A percentile compares a stretch with the other conserved stretches of the same genome.
These are phyloP conservation scores for Brassica incana DNA, from an alignment of 345 rosid species.

Conservation along the genomic window DNA sequence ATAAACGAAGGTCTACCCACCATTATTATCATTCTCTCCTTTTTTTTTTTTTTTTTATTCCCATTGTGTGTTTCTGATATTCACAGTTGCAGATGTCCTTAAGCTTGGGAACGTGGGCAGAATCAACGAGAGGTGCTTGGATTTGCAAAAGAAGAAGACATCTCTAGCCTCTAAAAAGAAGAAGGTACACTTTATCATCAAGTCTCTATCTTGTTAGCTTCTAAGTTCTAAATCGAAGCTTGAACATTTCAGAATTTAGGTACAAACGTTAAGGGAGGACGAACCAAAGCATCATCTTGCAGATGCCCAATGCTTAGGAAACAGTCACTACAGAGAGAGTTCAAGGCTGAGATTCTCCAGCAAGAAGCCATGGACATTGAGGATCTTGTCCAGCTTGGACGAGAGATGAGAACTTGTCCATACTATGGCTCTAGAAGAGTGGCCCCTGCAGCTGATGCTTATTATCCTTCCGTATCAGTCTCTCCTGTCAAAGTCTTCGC, in stretches of 20 bases:
- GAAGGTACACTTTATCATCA: conserved; percentile 55
- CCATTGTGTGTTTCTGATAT: neutral
- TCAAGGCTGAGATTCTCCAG: conserved; percentile 53
- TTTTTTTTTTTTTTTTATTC: neutral
- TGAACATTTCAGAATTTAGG: conserved; percentile 54
- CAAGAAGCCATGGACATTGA: conserved; percentile 82
- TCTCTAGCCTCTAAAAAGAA: conserved; percentile 58
- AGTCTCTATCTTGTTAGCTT: neutral
- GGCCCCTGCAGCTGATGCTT: conserved; percentile 76
- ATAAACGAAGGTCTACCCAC: conserved; percentile 67
- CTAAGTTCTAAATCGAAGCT: neutral
- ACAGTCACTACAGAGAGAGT: conserved; percentile 60
- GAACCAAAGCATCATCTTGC: conserved; percentile 56
- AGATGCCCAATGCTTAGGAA: conserved; percentile 89
- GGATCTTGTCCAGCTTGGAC: conserved; percentile 80
- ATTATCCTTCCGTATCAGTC: conserved; percentile 95
- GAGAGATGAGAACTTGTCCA: conserved; percentile 74
- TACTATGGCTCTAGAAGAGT: conserved; percentile 85
- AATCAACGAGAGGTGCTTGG: conserved; percentile 85
- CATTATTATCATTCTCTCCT: neutral
- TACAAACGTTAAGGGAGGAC: conserved; percentile 48
- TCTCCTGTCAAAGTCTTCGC: conserved; percentile 87
- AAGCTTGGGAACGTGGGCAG: conserved; percentile 59
- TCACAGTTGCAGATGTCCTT: conserved; percentile 53
- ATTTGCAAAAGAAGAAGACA: conserved; percentile 72